These are phyloP conservation scores for Angophora floribunda DNA, from an alignment of 345 rosid genomes.

Conservation along the genomic window DNA sequence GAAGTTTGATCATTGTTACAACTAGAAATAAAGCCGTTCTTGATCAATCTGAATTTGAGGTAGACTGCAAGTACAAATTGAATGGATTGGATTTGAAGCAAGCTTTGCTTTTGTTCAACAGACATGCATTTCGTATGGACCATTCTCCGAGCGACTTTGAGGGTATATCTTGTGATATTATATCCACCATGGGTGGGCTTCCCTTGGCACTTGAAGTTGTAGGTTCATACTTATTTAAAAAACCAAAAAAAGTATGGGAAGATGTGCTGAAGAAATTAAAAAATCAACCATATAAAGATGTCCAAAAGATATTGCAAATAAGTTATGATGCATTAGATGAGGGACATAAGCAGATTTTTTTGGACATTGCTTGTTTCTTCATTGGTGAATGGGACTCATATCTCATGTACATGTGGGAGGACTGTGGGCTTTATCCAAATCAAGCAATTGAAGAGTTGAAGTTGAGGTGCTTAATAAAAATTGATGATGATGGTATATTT, in stretches of 20 bases:
- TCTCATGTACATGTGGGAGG: background rate
- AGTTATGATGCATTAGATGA: background rate
- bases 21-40: fast-evolving
- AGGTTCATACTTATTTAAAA: too few species aligned
- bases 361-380: background rate
- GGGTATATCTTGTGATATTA: fast-evolving
- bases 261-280: fast-evolving
- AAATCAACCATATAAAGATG: background rate
- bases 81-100: fast-evolving
- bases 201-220: too few species aligned
- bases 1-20: too few species aligned
- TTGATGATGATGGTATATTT: fast-evolving
- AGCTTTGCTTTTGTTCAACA: too few species aligned
- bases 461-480: background rate
- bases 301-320: too few species aligned
- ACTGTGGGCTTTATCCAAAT: background rate
- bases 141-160: fast-evolving
- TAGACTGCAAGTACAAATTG: too few species aligned
- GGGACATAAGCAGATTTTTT: background rate
- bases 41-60: fast-evolving
- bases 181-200: too few species aligned
- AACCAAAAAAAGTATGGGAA: background rate
- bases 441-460: background rate
- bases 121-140: too few species aligned
- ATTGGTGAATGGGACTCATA: fast-evolving